Evolutionary conservation across 1,284 basidiomycete genomes (phyloP).

Genomic region (Entoloma clypeatum): DNA sequence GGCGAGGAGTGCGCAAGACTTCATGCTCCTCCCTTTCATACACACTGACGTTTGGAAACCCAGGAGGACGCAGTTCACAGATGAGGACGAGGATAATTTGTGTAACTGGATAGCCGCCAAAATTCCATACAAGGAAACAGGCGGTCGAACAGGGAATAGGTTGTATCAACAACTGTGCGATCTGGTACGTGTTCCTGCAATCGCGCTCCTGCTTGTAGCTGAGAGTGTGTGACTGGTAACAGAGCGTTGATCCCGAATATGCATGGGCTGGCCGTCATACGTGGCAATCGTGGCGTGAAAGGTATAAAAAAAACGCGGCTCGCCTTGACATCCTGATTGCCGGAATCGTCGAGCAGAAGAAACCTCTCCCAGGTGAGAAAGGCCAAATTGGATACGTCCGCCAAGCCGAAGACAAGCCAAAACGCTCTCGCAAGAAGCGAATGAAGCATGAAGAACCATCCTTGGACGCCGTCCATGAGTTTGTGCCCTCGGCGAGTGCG

Average conservation of each 20-base stretch:
- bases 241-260: constrained; percentile 65
- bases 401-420: constrained; percentile 60
- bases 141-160: constrained; percentile 73
- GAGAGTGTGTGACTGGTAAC: constrained; percentile 4
- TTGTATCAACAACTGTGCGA: constrained; percentile 64
- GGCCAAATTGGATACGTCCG: constrained; percentile 77
- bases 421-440: constrained; percentile 50
- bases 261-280: constrained; percentile 78
- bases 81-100: constrained; percentile 66
- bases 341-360: constrained; percentile 62
- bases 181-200: constrained; percentile 36
- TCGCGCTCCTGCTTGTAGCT: not conserved
- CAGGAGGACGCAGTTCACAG: constrained; percentile 72
- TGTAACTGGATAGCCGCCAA: constrained; percentile 74
- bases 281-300: constrained; percentile 83
- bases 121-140: constrained; percentile 75
- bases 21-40: constrained; percentile 1
- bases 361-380: constrained; percentile 61
- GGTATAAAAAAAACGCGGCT: constrained; percentile 74
- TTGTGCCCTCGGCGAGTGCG: constrained; percentile 15
- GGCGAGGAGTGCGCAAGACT: constrained; percentile 61
- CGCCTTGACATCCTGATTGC: constrained; percentile 63
- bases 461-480: constrained; percentile 21
- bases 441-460: constrained; percentile 29
- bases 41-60: constrained; percentile 7